Conservation (phyloP, 139 green algal genomes). For the Raphidocelis subcapitata region DNA sequence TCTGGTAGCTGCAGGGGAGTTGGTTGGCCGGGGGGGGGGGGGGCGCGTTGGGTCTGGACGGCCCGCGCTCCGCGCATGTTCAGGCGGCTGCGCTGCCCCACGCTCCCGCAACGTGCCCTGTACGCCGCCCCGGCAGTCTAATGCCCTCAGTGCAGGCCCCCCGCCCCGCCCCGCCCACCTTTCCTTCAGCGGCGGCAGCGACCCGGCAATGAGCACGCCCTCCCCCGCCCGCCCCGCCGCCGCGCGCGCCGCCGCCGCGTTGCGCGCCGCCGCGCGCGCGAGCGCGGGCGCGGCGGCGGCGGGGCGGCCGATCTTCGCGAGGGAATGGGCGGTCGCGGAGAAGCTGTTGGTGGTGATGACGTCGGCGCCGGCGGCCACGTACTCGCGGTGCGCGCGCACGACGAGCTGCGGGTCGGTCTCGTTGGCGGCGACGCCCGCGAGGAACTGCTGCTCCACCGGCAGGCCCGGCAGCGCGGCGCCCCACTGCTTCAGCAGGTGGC, state of each 20-base stretch:
- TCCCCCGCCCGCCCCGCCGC: background rate
- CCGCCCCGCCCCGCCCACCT: no score
- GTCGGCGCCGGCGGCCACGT: constrained; percentile 44
- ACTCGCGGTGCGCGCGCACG: constrained; percentile 32
- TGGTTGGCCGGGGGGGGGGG: no score
- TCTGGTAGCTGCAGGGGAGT: constrained; percentile 27
- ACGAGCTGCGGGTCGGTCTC: constrained; percentile 36
- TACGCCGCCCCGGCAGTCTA: no score
- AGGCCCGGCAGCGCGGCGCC: constrained; percentile 21
- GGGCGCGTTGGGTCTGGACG: no score
- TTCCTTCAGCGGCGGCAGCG: constrained; percentile 27
- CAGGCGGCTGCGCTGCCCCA: no score
- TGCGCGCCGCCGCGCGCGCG: background rate
- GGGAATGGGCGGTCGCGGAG: constrained; percentile 35
- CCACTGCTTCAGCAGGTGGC: constrained; percentile 37
- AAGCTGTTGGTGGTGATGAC: constrained; percentile 67
- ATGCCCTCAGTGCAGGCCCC: no score
- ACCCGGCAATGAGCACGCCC: constrained; percentile 13
- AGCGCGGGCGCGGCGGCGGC: background rate
- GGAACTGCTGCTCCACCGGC: constrained; percentile 40
- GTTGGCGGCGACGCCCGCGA: constrained; percentile 45
- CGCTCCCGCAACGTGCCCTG: no score
- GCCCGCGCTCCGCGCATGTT: no score
- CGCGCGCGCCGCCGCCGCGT: background rate
- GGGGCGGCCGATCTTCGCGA: constrained; percentile 25